Base-by-base conservation (phyloP, 192 early-diverging fungal genomes). In the Linnemannia hyalina region DNA sequence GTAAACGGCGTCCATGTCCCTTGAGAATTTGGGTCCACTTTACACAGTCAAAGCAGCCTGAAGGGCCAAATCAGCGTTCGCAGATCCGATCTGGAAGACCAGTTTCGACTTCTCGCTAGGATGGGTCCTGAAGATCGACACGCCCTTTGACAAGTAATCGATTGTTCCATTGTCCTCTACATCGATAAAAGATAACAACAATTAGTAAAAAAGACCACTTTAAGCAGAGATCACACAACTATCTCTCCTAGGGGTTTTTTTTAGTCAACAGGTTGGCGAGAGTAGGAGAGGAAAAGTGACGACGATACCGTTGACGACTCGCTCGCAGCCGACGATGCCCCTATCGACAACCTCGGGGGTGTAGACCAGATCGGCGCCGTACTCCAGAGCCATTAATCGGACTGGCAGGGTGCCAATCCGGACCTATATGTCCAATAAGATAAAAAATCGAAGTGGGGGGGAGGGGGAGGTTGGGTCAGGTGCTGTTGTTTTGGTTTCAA, bases 311-410 rank as follows among this genome's bases (percentile, higher is more conserved):
- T 98, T 96, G 18, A 95, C 91, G n/a, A 93, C 81, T 49, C 98
- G 91, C 65, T 90, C 89, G 10, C 94, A 92, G 41, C 92, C 93
- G 41, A 95, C 93, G 35, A 99, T 94, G 75, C 94, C 91, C 75
- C 94, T 95, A 91, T 97, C 98, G 29, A 99, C 91, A 9, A 96
- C 93, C 88, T 99, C 98, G 29, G 96, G 94, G 7, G 94, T 92
- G 89, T 97, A 99, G 22, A 98, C 97, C 44, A 97, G 78, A 85
- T 99, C 96, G n/a, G 98, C 98, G 4, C 98, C 97, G 78, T 97
- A 96, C 70, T 94, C 89, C 23, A 98, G 90, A 7, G 96, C 93
- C 77, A 98, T 77, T 63, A 98, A 88, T 46, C 98, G 90, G 92
- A 97, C 95, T 2, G 98, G 98, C 26, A 98, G 89, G 1, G 97